These are phyloP conservation scores for Metschnikowia hibisci DNA, from an alignment of 805 yeast genomes.

Conservation along the genomic window DNA sequence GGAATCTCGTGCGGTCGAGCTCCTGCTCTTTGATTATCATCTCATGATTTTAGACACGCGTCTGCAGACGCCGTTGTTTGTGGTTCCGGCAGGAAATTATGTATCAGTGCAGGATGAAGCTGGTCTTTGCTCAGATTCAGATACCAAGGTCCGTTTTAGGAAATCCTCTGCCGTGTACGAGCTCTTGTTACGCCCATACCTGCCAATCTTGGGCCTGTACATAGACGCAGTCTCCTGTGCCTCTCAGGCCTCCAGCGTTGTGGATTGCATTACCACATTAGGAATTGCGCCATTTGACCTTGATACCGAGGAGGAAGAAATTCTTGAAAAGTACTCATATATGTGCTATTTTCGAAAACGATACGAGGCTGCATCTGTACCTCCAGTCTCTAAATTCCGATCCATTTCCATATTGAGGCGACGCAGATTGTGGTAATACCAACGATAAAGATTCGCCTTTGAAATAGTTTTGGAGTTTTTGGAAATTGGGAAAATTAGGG, in stretches of 20 bases:
- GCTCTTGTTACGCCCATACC: constrained; percentile 4
- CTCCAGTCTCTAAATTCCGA: background rate
- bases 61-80: constrained; percentile 4
- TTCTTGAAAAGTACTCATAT: background rate
- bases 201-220: no score
- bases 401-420: background rate
- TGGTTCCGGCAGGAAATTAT: constrained; percentile 8
- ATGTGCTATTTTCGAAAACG: constrained; percentile 11
- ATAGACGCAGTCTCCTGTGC: background rate
- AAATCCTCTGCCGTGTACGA: constrained; percentile 9
- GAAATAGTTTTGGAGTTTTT: background rate
- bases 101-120: constrained; percentile 3
- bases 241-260: constrained; percentile 1
- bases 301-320: background rate
- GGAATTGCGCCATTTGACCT: constrained; percentile 9
- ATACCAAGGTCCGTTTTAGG: constrained; percentile 8
- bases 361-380: background rate
- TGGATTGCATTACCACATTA: constrained; percentile 8
- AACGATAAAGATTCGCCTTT: no score
- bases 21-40: constrained; percentile 9
- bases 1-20: constrained; percentile 4
- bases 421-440: background rate
- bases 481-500: no score
- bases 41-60: constrained; percentile 4
- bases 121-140: constrained; percentile 7